Evolutionary conservation across 2,329 filamentous ascomycete species (phyloP).

Genomic region (Gremmenia infestans): DNA sequence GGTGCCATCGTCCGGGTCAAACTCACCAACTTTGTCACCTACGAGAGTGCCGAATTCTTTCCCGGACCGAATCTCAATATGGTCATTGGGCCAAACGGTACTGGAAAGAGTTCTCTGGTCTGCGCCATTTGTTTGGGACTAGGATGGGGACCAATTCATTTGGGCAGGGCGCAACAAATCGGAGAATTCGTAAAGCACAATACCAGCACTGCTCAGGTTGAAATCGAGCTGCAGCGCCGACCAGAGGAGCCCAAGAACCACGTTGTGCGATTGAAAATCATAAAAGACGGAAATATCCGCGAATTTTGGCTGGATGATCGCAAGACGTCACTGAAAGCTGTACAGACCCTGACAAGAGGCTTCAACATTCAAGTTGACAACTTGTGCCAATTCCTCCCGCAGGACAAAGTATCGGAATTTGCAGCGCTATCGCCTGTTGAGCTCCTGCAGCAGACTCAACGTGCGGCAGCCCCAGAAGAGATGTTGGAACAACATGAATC

Average conservation of each 20-base stretch:
- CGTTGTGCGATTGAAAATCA: constrained; percentile 71
- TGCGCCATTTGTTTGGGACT: constrained; percentile 94
- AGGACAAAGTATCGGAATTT: constrained; percentile 94
- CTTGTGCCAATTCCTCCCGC: constrained; percentile 91
- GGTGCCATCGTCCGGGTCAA: constrained; percentile 87
- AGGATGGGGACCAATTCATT: constrained; percentile 73
- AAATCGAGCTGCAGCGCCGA: constrained; percentile 78
- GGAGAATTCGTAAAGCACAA: constrained; percentile 94
- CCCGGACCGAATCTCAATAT: constrained; percentile 94
- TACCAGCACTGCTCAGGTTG: constrained; percentile 69
- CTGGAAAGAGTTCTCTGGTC: constrained; percentile 94
- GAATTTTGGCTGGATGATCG: constrained; percentile 74
- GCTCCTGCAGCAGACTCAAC: constrained; percentile 77
- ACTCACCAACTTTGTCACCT: constrained; percentile 89
- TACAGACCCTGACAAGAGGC: constrained; percentile 62
- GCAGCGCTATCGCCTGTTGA: constrained; percentile 77
- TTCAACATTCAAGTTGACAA: constrained; percentile 96
- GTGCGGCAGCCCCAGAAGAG: constrained; percentile 76
- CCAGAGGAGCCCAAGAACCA: constrained; percentile 59
- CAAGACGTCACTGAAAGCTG: constrained; percentile 53
- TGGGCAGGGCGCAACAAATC: constrained; percentile 80
- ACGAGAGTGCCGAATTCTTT: constrained; percentile 84
- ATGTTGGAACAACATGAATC: constrained; percentile 75
- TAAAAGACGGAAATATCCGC: constrained; percentile 73
- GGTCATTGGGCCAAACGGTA: constrained; percentile 98